Evolutionary conservation across 1,139 yeast species (phyloP), one percentile per base, ranked within the genome.

Genomic region (Suzukiozyma palmioleophila): DNA sequence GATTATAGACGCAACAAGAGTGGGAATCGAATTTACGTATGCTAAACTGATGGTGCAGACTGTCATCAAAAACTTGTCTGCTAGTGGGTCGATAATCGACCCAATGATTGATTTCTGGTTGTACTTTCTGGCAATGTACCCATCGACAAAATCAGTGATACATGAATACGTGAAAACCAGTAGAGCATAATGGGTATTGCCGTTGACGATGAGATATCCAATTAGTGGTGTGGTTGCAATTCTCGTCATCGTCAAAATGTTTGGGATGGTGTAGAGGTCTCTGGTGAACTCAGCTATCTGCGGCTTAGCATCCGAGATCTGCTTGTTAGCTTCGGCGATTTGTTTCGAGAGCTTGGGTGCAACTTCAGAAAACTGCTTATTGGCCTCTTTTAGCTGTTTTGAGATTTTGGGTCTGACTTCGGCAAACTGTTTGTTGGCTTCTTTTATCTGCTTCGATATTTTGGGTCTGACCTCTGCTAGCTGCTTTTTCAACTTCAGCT

Each of bases 61-160:
- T 33, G 94, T 77, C 96, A 94, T 88, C 35, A 94, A 68, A 18
- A 86, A 68, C 59, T 94, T 94, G 57, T 94, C 99, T 0, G 98
- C 99, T 67, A 89, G 73, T 0, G 99, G 98, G 54, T 94, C 99
- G 32, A 94, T 68, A 15, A 94, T 83, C 0, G 96, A 84, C 0
- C 99, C 99, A 3, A 90, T 76, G 2, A 86, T 82, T 0, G 96
- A 81, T 52, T 80, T 78, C 75, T 84, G 69, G 41, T 88, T 81
- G 67, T 64, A 90, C 44, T 63, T 75, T 39, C 99, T 71, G 8
- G 99, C 98, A 48, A 94, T 78, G 54, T 65, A 86, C 0, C 99
- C 98, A 59, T 94, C 99, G 18, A 90, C 63, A 49, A 86, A 82
- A 58, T 94, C 99, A 0, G 98, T 90, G 9, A 89, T 58, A 49